Base-by-base conservation (phyloP, 1,139 yeast genomes). In the Torulaspora globosa region DNA sequence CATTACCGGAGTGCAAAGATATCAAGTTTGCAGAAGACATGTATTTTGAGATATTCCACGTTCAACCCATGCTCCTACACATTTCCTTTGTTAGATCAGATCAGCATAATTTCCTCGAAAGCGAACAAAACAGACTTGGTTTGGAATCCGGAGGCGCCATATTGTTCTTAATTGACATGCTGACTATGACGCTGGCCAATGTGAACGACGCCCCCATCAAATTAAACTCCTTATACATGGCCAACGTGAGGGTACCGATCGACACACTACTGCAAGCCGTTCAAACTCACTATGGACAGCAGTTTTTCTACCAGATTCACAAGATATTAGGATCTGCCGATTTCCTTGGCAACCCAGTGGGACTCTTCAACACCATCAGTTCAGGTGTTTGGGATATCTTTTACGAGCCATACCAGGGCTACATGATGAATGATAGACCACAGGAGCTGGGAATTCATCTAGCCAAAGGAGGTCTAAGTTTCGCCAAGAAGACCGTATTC, bases 121-220 rank as follows among this genome's bases (percentile, higher is more conserved):
- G 77, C 70, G 59, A 59, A n/a, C 56, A 57, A 12, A 77, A 71
- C 38, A 79, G 75, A 54, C 84, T 76, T 46, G 70, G 74, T 42
- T 68, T 78, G 0, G 71, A 78, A 0, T 71, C 87, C 0, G 81
- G 78, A 46, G 85, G 84, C 55, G 74, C 95, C 0, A 66, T 75
- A 53, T 76, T 81, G 75, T 84, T 84, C 66, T 82, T 89, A 59
- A 75, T 87, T 56, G 89, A 92, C 63, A 82, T 92, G 39, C 71
- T 94, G 51, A 89, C 97, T 0, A 90, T 90, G 97, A 96, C 98
- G 0, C 80, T 94, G 54, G 98, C 98, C 24, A 94, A 92, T 65
- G 87, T 94, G 49, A 90, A 92, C 60, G 97, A 92, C 67, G 98
- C 99, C 0, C 98, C 98, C 2, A 87, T 94, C 32, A 79, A 84